These are phyloP conservation scores for Tubosaeta brunneosetosa DNA, from an alignment of 768 basidiomycete species.

Conservation along the genomic window DNA sequence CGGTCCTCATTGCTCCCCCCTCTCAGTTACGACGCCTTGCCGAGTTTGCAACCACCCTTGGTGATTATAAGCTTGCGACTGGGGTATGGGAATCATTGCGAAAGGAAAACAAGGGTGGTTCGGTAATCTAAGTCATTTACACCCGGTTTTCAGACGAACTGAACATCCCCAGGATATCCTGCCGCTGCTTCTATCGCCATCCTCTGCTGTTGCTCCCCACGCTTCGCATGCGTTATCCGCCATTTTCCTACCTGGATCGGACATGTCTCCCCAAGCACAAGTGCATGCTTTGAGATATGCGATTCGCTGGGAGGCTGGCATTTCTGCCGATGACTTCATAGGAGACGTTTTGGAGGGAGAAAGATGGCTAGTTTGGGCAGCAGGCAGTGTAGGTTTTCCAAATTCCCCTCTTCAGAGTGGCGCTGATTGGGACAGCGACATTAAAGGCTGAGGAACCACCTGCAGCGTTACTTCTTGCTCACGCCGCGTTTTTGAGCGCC, in stretches of 20 bases:
- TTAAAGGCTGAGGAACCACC: slow-evolving; percentile 78
- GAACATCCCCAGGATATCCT: slow-evolving; percentile 64
- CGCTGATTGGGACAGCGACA: slow-evolving; percentile 26
- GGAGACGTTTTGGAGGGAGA: slow-evolving; percentile 63
- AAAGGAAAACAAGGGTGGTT: slow-evolving; percentile 85
- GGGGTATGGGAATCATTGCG: slow-evolving; percentile 81
- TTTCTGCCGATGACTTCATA: slow-evolving; percentile 55
- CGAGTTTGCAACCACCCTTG: slow-evolving; percentile 90
- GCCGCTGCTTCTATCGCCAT: slow-evolving; percentile 66
- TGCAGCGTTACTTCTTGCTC: slow-evolving; percentile 72
- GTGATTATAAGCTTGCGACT: slow-evolving; percentile 82
- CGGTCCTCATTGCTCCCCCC: slow-evolving; percentile 36
- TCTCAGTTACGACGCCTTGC: slow-evolving; percentile 84
- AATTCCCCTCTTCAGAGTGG: slow-evolving; percentile 3
- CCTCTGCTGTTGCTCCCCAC: slow-evolving; percentile 55
- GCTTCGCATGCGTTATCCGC: slow-evolving; percentile 55
- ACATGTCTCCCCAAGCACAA: slow-evolving; percentile 59
- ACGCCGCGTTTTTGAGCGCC: slow-evolving; percentile 68
- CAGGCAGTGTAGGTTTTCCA: slow-evolving; percentile 59
- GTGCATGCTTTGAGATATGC: slow-evolving; percentile 64
- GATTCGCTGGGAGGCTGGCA: slow-evolving; percentile 73
- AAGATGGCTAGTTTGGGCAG: slow-evolving; percentile 82
- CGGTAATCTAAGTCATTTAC: slow-evolving; percentile 41
- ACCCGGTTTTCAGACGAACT: slow-evolving; percentile 5
- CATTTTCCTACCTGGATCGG: slow-evolving; percentile 40